Evolutionary conservation across 805 yeast species (phyloP), one percentile per base, ranked within the genome.

Genomic region (Henningerozyma blattae): DNA sequence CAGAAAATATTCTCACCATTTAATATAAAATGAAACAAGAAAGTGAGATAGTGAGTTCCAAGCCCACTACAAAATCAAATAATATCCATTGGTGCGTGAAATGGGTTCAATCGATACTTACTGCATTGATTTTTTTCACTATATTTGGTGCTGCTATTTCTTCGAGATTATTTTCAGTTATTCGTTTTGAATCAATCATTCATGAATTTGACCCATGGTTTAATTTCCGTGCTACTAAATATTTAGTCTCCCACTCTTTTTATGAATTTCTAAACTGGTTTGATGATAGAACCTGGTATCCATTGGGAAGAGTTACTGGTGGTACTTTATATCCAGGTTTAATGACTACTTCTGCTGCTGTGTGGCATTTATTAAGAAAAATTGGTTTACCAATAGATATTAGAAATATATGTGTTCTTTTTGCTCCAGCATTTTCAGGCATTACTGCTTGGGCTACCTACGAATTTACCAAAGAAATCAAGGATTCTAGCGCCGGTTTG

Each of bases 271-370:
- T 93, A 51, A 91, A 91, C 58, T 91, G 98, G 98, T 91, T 91
- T 51, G 98, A 91, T 57, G 96, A 89, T 57, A 75, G 95, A 54
- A 89, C 98, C 15, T 91, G 99, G 99, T 91, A 91, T 58, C 99
- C 99, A 15, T 68, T 91, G 45, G 99, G 99, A 15, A 74, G 99
- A 63, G 98, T 91, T 52, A 91, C 98, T 10, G 99, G 99, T 47
- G 98, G 99, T 38, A 93, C 98, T 1, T 61, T 91, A 41, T 91
- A 93, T 53, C 99, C 99, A 3, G 99, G 99, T 6, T 65, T 93
- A 45, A 91, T 91, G 99, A 95, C 93, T 18, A 85, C 98, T 4
- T 77, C 93, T n/a, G 93, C 94, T 16, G 69, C 83, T 16, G 77
- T 93, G 37, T 87, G 89, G 78, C 82, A 76, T 47, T 48, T 74